Evolutionary conservation across 169 alveolate species (phyloP).

Genomic region (Cryptosporidium meleagridis): DNA sequence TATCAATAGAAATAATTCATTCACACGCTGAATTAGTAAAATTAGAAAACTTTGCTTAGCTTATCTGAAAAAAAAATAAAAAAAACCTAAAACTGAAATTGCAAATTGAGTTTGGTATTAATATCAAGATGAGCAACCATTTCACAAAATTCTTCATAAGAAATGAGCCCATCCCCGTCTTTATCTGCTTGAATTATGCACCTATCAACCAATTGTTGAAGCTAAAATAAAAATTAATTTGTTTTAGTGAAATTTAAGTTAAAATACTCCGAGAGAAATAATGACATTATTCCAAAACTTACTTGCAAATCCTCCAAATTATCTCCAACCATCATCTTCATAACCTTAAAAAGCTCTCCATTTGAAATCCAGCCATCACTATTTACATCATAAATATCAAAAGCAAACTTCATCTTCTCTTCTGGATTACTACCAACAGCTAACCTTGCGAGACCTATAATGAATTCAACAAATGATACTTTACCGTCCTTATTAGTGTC

Average conservation of each 20-base stretch:
- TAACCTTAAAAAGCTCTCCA: conserved; percentile 96
- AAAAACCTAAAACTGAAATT: conserved; percentile 50
- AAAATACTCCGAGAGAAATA: not conserved
- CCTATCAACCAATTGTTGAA: conserved; percentile 96
- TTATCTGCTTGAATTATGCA: conserved; percentile 96
- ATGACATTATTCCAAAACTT: conserved; percentile 12
- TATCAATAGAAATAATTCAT: not conserved
- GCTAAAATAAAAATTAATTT: conserved; percentile 77
- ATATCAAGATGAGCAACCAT: conserved; percentile 87
- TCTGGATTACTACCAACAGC: conserved; percentile 91
- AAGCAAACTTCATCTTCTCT: conserved; percentile 94
- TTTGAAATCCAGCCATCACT: conserved; percentile 96
- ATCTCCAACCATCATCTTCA: conserved; percentile 98
- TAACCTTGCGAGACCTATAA: conserved; percentile 91
- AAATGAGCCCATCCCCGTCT: conserved; percentile 96
- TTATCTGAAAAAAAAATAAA: not conserved
- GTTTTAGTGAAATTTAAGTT: not conserved
- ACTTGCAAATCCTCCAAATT: conserved; percentile 94
- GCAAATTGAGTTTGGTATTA: conserved; percentile 83
- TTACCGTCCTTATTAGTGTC: conserved; percentile 96
- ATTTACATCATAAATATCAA: conserved; percentile 95
- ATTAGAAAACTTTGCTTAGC: too few relatives aligned
- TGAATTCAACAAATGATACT: conserved; percentile 95
- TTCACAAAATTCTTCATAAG: conserved; percentile 94
- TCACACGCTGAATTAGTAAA: not conserved